phyloP scores from a whole-genome alignment of 2,329 filamentous ascomycete species.

The Neonectria ditissima region DNA sequence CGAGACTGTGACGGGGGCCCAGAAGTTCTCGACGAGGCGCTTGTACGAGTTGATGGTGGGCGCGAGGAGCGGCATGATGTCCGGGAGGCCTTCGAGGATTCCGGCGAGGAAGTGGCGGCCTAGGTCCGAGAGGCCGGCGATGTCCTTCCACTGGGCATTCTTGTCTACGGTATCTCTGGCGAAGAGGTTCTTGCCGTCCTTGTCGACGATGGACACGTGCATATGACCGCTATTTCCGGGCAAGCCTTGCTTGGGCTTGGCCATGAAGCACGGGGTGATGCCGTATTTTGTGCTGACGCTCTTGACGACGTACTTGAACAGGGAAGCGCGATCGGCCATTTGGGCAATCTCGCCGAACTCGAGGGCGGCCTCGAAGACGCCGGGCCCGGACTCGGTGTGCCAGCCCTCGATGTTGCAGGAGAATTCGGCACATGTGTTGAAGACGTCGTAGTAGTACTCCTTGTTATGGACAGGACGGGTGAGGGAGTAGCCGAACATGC shows the following conservation, averaged over 20 bases:
- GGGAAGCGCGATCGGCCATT: slow-evolving; percentile 90
- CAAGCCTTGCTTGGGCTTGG: slow-evolving; percentile 89
- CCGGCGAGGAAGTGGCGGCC: slow-evolving; percentile 95
- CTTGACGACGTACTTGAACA: slow-evolving; percentile 97
- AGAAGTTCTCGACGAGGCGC: slow-evolving; percentile 97
- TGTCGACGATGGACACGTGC: slow-evolving; percentile 89
- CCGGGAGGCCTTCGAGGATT: slow-evolving; percentile 86
- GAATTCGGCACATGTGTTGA: slow-evolving; percentile 82
- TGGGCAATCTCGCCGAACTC: slow-evolving; percentile 88
- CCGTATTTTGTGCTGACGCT: slow-evolving; percentile 87
- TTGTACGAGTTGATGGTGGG: slow-evolving; percentile 99
- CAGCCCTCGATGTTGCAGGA: slow-evolving; percentile 88
- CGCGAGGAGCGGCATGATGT: slow-evolving; percentile 95
- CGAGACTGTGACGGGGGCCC: slow-evolving; percentile 96
- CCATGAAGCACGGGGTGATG: slow-evolving; percentile 99
- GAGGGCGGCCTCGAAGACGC: slow-evolving; percentile 94
- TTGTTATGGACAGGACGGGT: slow-evolving; percentile 90
- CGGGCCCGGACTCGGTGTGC: slow-evolving; percentile 94
- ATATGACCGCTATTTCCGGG: slow-evolving; percentile 97
- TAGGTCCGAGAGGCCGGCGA: slow-evolving; percentile 84
- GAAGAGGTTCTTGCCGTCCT: slow-evolving; percentile 86
- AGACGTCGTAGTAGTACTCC: slow-evolving; percentile 91
- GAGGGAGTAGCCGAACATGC: slow-evolving; percentile 96
- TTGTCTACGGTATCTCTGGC: slow-evolving; percentile 78
- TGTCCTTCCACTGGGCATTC: slow-evolving; percentile 78